Base-by-base conservation (phyloP, 768 basidiomycete species). In the Lyophyllum semitale region DNA sequence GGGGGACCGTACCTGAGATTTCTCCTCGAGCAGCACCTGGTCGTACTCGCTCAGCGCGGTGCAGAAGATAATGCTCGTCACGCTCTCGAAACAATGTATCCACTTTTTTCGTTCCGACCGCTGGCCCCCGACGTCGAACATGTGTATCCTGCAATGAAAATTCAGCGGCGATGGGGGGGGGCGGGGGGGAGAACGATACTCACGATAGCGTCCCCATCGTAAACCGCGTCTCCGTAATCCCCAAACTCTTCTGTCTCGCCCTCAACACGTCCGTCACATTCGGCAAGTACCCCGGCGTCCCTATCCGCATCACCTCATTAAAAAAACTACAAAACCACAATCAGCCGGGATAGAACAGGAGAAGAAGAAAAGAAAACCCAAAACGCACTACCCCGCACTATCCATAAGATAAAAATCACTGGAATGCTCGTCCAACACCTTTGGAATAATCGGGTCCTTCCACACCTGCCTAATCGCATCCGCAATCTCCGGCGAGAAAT, bases 321-420 rank as follows among this genome's bases (percentile, higher is more conserved):
- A n/a, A n/a, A n/a, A n/a, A n/a, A n/a, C n/a, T n/a, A n/a, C n/a
- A n/a, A n/a, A n/a, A n/a, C n/a, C n/a, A n/a, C n/a, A n/a, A n/a
- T n/a, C n/a, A n/a, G n/a, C n/a, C n/a, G n/a, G n/a, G n/a, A n/a
- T n/a, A n/a, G n/a, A n/a, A n/a, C n/a, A n/a, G n/a, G n/a, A n/a
- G 7, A 5, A 38, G n/a, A 27, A 20, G 33, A 37, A 15, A 30
- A 37, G 9, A 23, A 40, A 23, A 25, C 15, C 38, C 90, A 66
- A n/a, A n/a, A n/a, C n/a, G n/a, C 62, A 93, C 92, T 96, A 96
- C 33, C 80, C 78, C 0, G 95, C 95, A 23, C 86, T 91, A 66
- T 97, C 95, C 93, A 96, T 97, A 18, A 98, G 74, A 66, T 97
- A 96, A 66, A 96, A 97, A 54, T 95, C 88, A 67, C 77, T 84